Evolutionary conservation across 2,329 filamentous ascomycete species (phyloP).

Genomic region (Venturia carpophila): DNA sequence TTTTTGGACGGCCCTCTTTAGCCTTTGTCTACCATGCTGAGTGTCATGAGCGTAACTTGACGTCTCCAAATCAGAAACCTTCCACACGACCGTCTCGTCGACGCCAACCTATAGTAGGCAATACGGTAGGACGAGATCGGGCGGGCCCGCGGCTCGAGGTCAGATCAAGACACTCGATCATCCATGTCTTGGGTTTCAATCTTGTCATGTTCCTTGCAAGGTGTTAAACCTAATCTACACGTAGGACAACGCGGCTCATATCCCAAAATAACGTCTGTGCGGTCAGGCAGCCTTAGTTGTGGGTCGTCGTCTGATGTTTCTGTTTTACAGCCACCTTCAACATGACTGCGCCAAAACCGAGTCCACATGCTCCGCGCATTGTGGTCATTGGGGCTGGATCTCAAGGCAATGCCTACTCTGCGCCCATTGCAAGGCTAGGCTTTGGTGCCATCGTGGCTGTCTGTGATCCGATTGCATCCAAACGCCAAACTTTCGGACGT

Average conservation of each 20-base stretch:
- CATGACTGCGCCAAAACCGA: background rate
- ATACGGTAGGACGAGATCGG: background rate
- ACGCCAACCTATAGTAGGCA: background rate
- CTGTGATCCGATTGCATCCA: conserved; percentile 75
- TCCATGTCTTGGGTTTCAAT: background rate
- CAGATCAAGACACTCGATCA: background rate
- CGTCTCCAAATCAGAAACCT: too few species aligned
- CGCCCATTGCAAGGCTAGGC: conserved; percentile 22
- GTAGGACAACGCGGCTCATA: background rate
- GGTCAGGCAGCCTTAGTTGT: background rate
- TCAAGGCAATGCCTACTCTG: conserved; percentile 32
- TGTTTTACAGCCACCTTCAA: background rate
- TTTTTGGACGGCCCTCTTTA: too few species aligned
- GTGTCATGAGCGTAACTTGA: background rate
- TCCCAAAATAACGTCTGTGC: background rate
- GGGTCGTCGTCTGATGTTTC: background rate
- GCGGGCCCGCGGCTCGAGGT: background rate
- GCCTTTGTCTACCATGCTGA: background rate
- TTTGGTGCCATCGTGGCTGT: conserved; percentile 63
- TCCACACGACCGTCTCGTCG: background rate
- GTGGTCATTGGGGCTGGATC: conserved; percentile 35
- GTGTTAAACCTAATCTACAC: background rate
- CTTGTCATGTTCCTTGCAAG: background rate
- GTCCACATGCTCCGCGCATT: conserved; percentile 23
- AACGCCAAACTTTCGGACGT: conserved; percentile 61